Percentiles rank a stretch among this genome's conserved stretches.
Conservation (phyloP, 176 grass and related monocot genomes). For the Hyparrhenia diplandra region DNA sequence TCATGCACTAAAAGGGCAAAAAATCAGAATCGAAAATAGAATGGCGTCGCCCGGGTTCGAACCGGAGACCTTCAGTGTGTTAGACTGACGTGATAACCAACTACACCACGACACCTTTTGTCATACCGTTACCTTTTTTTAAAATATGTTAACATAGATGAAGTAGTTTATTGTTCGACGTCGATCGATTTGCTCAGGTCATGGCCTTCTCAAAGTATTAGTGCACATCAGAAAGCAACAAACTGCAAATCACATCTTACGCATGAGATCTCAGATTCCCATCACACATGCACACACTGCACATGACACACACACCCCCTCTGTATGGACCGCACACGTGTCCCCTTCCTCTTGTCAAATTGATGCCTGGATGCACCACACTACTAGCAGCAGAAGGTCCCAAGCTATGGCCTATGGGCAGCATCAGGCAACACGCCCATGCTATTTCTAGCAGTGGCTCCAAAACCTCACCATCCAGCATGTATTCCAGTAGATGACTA, state of each 20-base stretch:
- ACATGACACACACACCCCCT: not conserved
- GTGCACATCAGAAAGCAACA: not conserved
- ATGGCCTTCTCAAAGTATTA: not conserved
- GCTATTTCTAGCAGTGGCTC: not conserved
- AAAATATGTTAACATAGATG: no score
- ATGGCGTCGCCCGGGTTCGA: conserved; percentile 63
- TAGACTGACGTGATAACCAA: conserved; percentile 97
- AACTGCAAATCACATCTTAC: conserved; percentile 26
- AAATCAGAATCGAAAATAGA: not conserved
- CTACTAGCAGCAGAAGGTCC: not conserved
- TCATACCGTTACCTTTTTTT: no score
- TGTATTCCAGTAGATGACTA: no score
- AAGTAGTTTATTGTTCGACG: no score
- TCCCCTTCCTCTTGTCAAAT: not conserved
- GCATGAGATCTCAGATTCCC: conserved; percentile 21
- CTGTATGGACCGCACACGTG: conserved; percentile 20
- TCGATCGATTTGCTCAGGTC: not conserved
- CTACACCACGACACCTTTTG: conserved; percentile 69
- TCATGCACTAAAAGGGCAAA: not conserved
- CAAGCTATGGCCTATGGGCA: no score
- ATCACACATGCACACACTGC: no score
- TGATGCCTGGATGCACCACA: not conserved
- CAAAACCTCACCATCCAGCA: no score
- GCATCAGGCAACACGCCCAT: not conserved
- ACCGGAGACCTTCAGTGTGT: conserved; percentile 93